These are phyloP conservation scores for Nitzschia sp. DNA, from an alignment of 108 stramenopile genomes.

Conservation along the genomic window DNA sequence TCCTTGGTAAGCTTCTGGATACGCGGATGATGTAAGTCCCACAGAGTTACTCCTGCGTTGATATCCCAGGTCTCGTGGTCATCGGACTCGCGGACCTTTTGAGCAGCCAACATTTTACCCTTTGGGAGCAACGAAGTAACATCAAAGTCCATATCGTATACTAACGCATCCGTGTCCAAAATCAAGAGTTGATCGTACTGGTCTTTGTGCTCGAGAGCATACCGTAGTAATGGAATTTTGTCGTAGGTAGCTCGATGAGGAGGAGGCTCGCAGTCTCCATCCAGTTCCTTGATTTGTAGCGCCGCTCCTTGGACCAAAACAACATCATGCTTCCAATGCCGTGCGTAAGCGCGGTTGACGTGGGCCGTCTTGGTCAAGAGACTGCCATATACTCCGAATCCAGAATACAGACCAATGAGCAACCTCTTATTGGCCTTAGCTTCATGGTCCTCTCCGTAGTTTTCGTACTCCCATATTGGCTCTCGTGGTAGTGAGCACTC, in stretches of 20 bases:
- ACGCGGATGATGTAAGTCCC: conserved; percentile 17
- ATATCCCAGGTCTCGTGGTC: conserved; percentile 8
- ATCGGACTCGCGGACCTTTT: neutral
- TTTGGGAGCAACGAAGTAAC: conserved; percentile 16
- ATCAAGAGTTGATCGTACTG: conserved; percentile 33
- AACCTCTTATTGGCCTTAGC: conserved; percentile 3
- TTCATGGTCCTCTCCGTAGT: neutral
- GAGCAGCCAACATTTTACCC: conserved; percentile 15
- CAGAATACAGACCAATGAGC: conserved; percentile 27
- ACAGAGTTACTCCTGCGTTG: conserved; percentile 12
- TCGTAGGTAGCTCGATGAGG: conserved; percentile 26
- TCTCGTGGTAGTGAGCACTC: neutral
- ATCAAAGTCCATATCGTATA: conserved; percentile 30
- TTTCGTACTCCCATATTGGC: neutral
- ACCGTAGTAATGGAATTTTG: conserved; percentile 22
- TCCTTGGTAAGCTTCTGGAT: neutral
- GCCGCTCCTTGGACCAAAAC: conserved; percentile 15
- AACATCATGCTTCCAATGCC: conserved; percentile 24
- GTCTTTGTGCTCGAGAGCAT: conserved; percentile 1
- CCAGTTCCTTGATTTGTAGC: neutral
- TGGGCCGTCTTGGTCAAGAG: conserved; percentile 15
- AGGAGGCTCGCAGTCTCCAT: conserved; percentile 11
- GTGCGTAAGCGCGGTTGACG: conserved; percentile 29
- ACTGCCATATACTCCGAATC: conserved; percentile 20
- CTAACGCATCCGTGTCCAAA: conserved; percentile 34